A percentile compares a stretch with the other conserved stretches of the same genome.
These are phyloP conservation scores for Dendrobium catenatum DNA, from an alignment of 106 monocot species.

Conservation along the genomic window DNA sequence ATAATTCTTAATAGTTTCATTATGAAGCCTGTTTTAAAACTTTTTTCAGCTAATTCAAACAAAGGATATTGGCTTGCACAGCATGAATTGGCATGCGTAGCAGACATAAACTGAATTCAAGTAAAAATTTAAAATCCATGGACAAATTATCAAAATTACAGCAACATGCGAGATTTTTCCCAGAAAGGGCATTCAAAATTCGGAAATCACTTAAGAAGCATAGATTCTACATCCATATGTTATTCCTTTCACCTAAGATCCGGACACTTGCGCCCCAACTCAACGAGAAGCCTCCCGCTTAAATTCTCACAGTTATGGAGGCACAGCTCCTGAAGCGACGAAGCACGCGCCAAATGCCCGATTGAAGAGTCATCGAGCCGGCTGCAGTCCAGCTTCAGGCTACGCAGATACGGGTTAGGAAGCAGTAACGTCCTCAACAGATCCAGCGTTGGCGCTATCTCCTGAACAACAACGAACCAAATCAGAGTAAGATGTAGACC, in stretches of 20 bases:
- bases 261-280: constrained; percentile 51
- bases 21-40: neutral
- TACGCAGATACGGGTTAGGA: constrained; percentile 58
- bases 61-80: neutral
- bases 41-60: neutral
- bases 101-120: neutral
- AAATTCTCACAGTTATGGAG: constrained; percentile 65
- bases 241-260: constrained; percentile 57
- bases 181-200: neutral
- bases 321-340: constrained; percentile 54
- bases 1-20: neutral
- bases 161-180: neutral
- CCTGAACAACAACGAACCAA: constrained; percentile 31
- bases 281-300: constrained; percentile 58
- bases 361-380: constrained; percentile 61
- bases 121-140: neutral
- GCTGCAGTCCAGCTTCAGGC: constrained; percentile 67
- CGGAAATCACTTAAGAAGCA: neutral
- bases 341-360: constrained; percentile 29
- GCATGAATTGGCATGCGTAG: neutral
- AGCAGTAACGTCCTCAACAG: constrained; percentile 62
- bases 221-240: neutral
- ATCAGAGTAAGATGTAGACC: neutral
- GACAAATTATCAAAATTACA: too few relatives aligned
- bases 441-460: constrained; percentile 61